Evolutionary conservation across 2,329 filamentous ascomycete species (phyloP).

Genomic region (Acrocalymma vagum): DNA sequence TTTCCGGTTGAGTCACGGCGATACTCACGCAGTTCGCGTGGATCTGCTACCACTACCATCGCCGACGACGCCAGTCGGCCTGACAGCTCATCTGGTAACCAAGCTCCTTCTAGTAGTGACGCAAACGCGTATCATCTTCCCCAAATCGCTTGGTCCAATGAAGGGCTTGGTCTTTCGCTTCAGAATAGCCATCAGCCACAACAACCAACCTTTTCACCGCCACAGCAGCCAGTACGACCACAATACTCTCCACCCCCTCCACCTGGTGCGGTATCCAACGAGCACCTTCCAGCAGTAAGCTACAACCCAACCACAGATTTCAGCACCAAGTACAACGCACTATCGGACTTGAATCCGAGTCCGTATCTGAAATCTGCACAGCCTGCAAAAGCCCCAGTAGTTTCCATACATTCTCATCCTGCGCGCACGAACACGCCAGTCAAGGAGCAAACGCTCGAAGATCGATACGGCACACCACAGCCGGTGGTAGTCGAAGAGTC

Average conservation of each 20-base stretch:
- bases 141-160: conserved; percentile 47
- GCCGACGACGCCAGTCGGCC: conserved; percentile 41
- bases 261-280: conserved; percentile 27
- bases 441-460: conserved; percentile 26
- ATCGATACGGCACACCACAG: conserved; percentile 25
- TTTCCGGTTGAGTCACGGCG: conserved; percentile 43
- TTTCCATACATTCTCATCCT: too few species aligned
- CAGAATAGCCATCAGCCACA: conserved; percentile 39
- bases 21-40: conserved; percentile 43
- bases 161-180: conserved; percentile 55
- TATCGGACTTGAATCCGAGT: too few species aligned
- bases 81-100: conserved; percentile 39
- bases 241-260: conserved; percentile 59
- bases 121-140: conserved; percentile 40
- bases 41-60: conserved; percentile 41
- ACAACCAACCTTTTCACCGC: conserved; percentile 32
- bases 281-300: conserved; percentile 16
- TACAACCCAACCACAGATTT: too few species aligned
- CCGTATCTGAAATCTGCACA: too few species aligned
- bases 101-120: conserved; percentile 30
- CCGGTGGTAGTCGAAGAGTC: conserved; percentile 19
- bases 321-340: too few species aligned
- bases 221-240: conserved; percentile 50
- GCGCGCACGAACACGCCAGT: conserved; percentile 31
- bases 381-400: too few species aligned